These are phyloP conservation scores for Apophysomyces elegans DNA, from an alignment of 371 early-diverging fungal species.

Conservation along the genomic window DNA sequence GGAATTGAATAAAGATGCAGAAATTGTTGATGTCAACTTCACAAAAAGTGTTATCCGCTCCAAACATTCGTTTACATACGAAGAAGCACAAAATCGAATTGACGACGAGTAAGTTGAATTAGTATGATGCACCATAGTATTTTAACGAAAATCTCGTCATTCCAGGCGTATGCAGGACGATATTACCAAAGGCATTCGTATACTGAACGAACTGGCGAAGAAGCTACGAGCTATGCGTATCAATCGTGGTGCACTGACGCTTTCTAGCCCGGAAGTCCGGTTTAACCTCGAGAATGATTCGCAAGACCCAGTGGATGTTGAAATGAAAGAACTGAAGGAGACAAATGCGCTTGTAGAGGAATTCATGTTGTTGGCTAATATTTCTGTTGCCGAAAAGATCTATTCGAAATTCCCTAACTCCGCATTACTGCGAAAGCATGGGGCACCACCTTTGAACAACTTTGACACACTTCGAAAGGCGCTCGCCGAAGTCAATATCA, in stretches of 20 bases:
- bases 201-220: conserved; percentile 88
- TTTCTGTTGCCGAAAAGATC: conserved; percentile 95
- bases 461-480: conserved; percentile 80
- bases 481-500: conserved; percentile 58
- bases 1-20: conserved; percentile 79
- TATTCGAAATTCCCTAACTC: conserved; percentile 88
- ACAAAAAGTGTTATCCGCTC: conserved; percentile 94
- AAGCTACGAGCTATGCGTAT: conserved; percentile 78
- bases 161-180: conserved; percentile 74
- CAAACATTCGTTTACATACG: conserved; percentile 95
- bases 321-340: conserved; percentile 91
- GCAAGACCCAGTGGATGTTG: conserved; percentile 87
- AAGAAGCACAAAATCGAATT: conserved; percentile 94
- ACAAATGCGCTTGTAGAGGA: conserved; percentile 98
- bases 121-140: not conserved
- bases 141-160: not conserved
- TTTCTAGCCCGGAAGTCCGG: conserved; percentile 88
- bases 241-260: conserved; percentile 81
- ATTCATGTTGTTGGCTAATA: conserved; percentile 99
- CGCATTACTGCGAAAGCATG: conserved; percentile 91
- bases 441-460: conserved; percentile 74
- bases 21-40: conserved; percentile 76
- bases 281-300: conserved; percentile 88
- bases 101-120: conserved; percentile 73
- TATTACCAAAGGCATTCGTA: conserved; percentile 82